Evolutionary conservation across 306 rosid genomes (phyloP).

Genomic region (Prunus armeniaca): DNA sequence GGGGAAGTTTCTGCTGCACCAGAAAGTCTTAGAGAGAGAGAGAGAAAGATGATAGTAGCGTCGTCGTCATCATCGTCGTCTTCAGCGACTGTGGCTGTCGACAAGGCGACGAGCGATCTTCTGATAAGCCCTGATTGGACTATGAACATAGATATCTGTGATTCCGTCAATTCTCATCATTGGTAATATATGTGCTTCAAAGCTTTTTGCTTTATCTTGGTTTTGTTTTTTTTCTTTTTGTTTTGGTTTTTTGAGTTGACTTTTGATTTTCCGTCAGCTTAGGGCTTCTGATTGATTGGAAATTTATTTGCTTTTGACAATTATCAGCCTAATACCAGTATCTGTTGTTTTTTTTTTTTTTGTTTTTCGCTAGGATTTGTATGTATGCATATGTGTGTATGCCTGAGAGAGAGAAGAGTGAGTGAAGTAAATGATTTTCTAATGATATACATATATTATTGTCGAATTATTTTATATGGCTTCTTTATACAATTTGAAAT

Average conservation of each 20-base stretch:
- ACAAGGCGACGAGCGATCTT: conserved; percentile 99
- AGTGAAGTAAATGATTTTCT: not conserved
- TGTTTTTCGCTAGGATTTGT: not conserved
- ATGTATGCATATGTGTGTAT: not conserved
- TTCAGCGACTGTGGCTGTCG: conserved; percentile 91
- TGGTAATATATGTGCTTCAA: conserved; percentile 48
- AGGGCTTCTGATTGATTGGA: conserved; percentile 20
- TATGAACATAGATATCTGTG: conserved; percentile 97
- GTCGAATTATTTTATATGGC: not conserved
- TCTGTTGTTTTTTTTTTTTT: not conserved
- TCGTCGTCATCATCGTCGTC: conserved; percentile 58
- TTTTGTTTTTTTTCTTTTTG: not conserved
- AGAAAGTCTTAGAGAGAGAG: conserved; percentile 24
- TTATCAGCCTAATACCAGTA: not conserved
- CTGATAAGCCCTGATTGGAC: conserved; percentile 99
- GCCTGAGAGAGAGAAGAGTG: not conserved
- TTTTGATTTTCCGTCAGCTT: conserved; percentile 11
- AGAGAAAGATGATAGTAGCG: conserved; percentile 29
- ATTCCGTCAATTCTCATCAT: conserved; percentile 85
- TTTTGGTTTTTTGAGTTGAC: conserved; percentile 27
- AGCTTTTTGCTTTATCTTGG: conserved; percentile 22
- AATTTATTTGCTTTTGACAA: not conserved
- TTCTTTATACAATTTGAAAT: not conserved
- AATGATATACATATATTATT: not conserved
- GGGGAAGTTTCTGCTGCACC: conserved; percentile 15